Evolutionary conservation across 1,139 yeast genomes (phyloP).

Genomic region (Taphrina wiesneri): DNA sequence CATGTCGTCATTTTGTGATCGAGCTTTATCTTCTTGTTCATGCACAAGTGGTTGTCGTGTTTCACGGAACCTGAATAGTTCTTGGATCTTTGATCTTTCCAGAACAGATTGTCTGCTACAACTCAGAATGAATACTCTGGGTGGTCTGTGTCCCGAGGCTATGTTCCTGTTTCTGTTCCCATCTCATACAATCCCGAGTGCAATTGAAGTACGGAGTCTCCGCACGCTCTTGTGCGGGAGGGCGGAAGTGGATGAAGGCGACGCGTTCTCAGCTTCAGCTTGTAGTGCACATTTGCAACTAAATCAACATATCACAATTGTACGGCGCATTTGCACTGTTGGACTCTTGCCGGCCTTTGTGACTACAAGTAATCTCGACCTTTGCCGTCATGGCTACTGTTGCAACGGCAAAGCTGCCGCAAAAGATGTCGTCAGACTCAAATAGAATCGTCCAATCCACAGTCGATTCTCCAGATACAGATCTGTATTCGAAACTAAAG

Average conservation of each 20-base stretch:
- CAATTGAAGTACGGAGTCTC: not conserved
- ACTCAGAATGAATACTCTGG: too few species aligned
- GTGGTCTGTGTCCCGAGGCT: too few species aligned
- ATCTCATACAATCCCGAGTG: not conserved
- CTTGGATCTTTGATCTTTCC: not conserved
- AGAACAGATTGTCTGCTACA: too few species aligned
- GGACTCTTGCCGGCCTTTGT: too few species aligned
- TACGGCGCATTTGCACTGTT: too few species aligned
- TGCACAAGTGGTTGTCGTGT: not conserved
- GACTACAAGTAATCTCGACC: not conserved
- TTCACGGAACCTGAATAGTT: not conserved
- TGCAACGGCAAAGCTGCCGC: slow-evolving; percentile 8
- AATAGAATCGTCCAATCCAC: not conserved
- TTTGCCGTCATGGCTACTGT: not conserved
- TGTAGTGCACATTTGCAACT: too few species aligned
- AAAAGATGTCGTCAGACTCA: slow-evolving; percentile 1
- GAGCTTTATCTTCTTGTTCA: slow-evolving; percentile 19
- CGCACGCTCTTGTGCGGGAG: not conserved
- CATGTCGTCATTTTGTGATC: not conserved
- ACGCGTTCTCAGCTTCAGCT: not conserved
- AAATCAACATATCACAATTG: too few species aligned
- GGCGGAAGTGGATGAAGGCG: not conserved
- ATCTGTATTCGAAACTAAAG: slow-evolving; percentile 80
- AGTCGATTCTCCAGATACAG: slow-evolving; percentile 44
- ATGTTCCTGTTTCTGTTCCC: too few species aligned